A percentile compares a stretch with the other conserved stretches of the same genome.
phyloP scores from a whole-genome alignment of 73 alveolate species.

The Uronychia binucleata region DNA sequence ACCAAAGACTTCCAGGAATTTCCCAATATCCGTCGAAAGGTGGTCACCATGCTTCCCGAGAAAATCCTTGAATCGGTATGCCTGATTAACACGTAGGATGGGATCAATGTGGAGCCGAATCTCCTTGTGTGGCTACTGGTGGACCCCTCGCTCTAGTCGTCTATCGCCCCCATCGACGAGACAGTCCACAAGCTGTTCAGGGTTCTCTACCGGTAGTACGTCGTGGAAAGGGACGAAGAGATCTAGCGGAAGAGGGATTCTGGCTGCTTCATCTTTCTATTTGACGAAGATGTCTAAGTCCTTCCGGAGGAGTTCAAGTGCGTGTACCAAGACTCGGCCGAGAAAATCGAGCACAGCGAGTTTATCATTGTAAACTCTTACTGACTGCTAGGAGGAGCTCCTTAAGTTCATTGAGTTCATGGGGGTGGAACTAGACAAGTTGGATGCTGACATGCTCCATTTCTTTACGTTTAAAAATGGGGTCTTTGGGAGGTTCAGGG shows the following conservation, averaged over 20 bases:
- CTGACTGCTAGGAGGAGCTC: slow-evolving; percentile 6
- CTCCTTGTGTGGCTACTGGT: slow-evolving; percentile 17
- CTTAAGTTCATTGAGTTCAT: slow-evolving; percentile 1
- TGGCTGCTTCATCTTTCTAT: slow-evolving; percentile 31
- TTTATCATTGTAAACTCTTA: background rate
- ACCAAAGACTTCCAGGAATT: slow-evolving; percentile 20
- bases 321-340: slow-evolving; percentile 41
- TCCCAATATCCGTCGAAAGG: slow-evolving; percentile 42
- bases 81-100: background rate
- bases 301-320: slow-evolving; percentile 33
- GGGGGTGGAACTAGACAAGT: slow-evolving; percentile 18
- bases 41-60: slow-evolving; percentile 18
- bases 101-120: slow-evolving; percentile 22
- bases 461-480: slow-evolving; percentile 15
- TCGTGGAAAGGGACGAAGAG: slow-evolving; percentile 18
- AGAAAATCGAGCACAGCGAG: background rate
- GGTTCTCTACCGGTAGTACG: slow-evolving; percentile 9
- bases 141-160: slow-evolving; percentile 29
- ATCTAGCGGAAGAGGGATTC: slow-evolving; percentile 44
- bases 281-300: slow-evolving; percentile 45
- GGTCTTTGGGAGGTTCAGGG: background rate
- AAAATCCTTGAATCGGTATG: slow-evolving; percentile 8
- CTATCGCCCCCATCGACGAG: background rate
- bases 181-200: slow-evolving; percentile 17
- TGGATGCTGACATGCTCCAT: slow-evolving; percentile 27